Evolutionary conservation across 2,329 filamentous ascomycete genomes (phyloP).

Genomic region (Scedosporium aurantiacum): DNA sequence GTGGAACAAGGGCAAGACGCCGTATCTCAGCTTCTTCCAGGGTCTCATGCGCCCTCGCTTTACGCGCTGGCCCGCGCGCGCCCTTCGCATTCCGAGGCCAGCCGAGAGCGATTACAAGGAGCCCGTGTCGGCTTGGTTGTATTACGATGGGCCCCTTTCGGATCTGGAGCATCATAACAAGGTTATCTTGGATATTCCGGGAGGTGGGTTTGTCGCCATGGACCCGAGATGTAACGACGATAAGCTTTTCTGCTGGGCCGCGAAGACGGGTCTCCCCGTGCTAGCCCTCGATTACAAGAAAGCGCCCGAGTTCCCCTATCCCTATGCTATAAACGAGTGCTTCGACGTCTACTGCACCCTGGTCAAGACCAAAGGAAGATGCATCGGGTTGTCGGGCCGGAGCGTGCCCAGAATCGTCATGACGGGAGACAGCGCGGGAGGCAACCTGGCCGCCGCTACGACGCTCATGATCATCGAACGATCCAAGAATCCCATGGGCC

Average conservation of each 20-base stretch:
- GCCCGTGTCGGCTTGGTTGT: conserved; percentile 78
- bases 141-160: conserved; percentile 79
- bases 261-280: conserved; percentile 76
- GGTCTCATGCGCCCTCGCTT: conserved; percentile 65
- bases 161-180: conserved; percentile 66
- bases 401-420: conserved; percentile 29
- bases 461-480: conserved; percentile 84
- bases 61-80: conserved; percentile 69
- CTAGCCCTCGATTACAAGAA: conserved; percentile 76
- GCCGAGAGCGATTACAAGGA: conserved; percentile 70
- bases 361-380: conserved; percentile 26
- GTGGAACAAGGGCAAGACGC: conserved; percentile 91
- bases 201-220: conserved; percentile 95
- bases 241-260: conserved; percentile 85
- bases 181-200: conserved; percentile 79
- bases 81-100: conserved; percentile 75
- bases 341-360: conserved; percentile 34
- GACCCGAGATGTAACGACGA: conserved; percentile 89
- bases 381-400: conserved; percentile 31
- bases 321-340: conserved; percentile 36
- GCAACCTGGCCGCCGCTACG: conserved; percentile 50
- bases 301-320: conserved; percentile 39
- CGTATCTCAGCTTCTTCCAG: conserved; percentile 67
- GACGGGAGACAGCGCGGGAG: conserved; percentile 38
- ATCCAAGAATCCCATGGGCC: conserved; percentile 30